A percentile compares a stretch with the other conserved stretches of the same genome.
Evolutionary conservation across 1,284 basidiomycete species (phyloP).

Genomic region (Trichosporon asahii): DNA sequence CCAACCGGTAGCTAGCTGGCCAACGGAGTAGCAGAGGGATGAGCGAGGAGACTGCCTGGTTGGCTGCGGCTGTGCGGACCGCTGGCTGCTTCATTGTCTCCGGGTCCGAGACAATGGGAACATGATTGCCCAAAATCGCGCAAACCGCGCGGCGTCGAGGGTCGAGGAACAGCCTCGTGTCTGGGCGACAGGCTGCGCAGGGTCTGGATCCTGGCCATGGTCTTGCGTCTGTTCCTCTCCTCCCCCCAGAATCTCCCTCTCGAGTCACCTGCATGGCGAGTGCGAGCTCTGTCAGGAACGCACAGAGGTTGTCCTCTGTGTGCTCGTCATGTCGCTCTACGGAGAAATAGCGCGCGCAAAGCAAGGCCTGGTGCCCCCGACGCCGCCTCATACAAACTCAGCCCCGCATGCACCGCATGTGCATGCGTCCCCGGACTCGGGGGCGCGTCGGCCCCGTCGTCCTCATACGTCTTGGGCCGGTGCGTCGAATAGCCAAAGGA

Average conservation of each 20-base stretch:
- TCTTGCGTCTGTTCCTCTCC: not conserved
- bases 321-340: not conserved
- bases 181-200: not conserved
- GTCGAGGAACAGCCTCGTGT: not conserved
- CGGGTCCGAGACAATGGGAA: not conserved
- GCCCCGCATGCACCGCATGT: not conserved
- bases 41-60: not conserved
- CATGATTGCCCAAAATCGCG: not conserved
- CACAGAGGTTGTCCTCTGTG: not conserved
- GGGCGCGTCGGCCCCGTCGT: not conserved
- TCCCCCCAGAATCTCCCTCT: not conserved
- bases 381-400: not conserved
- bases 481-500: slow-evolving; percentile 15
- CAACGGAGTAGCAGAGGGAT: not conserved
- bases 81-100: not conserved
- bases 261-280: not conserved
- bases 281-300: not conserved
- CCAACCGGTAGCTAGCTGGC: not conserved
- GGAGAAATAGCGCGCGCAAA: not conserved
- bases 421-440: not conserved
- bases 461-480: not conserved
- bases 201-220: not conserved
- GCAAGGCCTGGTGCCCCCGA: not conserved
- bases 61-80: not conserved
- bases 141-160: not conserved